Evolutionary conservation across 345 rosid genomes (phyloP), one percentile per base, ranked within the genome.

Genomic region (Litchi chinensis): DNA sequence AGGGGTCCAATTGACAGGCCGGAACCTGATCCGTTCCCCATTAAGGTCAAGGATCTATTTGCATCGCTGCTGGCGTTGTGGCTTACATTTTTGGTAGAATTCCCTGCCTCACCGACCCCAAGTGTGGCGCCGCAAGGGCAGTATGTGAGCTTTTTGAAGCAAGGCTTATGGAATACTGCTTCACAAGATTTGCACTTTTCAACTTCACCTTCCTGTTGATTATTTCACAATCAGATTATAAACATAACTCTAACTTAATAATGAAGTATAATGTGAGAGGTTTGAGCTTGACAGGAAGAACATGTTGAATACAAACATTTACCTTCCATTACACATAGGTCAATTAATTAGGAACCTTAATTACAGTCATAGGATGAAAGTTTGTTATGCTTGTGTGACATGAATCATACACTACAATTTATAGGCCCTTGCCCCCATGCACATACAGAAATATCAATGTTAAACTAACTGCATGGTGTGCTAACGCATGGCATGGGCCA

Each of bases 131-230:
- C 97, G 70, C 97, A 96, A n/a, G 89, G 84, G 81, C 99, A 96
- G 70, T 70, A 78, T 67, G 85, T 80, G 48, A 96, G 85, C 86
- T 81, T 90, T 76, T 78, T 83, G 74, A 94, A 93, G 89, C 99
- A 96, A 65, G 82, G 79, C 85, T 87, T 90, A 78, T 96, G 98
- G 85, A 89, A 92, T 46, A 84, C 91, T 12, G 83, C 84, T 65
- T 84, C 84, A 73, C 99, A 96, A 16, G 90, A 80, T 39, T 74
- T 70, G 59, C 98, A 96, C 88, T 73, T 90, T 57, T 83, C 89
- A 70, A 85, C 79, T 84, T 90, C 95, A 57, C 84, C 91, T 87
- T 94, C 97, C 99, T 96, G 95, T 81, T 82, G 62, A 74, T 57
- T 74, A 76, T 70, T 77, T 52, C 60, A 39, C 6, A 65, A 18